phyloP scores from a whole-genome alignment of 345 rosid species.

The Ceriops decandra region DNA sequence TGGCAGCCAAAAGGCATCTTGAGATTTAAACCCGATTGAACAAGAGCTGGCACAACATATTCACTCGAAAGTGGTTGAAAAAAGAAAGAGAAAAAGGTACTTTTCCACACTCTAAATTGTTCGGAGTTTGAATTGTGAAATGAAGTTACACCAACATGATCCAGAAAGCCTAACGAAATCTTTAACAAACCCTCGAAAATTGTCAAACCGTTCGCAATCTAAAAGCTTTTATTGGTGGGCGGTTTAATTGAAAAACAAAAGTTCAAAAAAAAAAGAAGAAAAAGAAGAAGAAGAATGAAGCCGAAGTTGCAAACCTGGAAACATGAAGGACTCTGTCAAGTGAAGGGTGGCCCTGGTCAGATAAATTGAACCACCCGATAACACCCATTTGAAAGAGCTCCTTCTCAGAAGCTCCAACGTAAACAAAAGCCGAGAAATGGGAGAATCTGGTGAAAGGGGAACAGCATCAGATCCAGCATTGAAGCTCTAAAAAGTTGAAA shows the following conservation, averaged over 20 bases:
- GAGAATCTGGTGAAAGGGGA: neutral
- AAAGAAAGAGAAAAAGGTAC: neutral
- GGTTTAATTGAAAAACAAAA: no score
- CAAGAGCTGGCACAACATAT: neutral
- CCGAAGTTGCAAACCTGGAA: neutral
- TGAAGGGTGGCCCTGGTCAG: neutral
- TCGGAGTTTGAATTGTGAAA: no score
- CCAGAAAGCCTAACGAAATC: neutral
- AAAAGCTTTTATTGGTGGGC: neutral
- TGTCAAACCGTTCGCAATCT: neutral
- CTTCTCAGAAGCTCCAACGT: slow-evolving; percentile 1
- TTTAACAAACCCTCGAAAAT: neutral
- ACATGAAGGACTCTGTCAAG: neutral
- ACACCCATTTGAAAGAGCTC: no score
- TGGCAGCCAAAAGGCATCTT: neutral
- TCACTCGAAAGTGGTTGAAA: neutral
- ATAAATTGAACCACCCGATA: neutral
- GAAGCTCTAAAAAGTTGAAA: slow-evolving; percentile 2
- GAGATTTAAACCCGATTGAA: neutral
- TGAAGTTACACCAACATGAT: neutral
- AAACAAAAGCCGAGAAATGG: neutral
- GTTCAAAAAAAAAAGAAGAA: no score
- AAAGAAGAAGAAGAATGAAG: neutral
- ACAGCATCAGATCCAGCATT: slow-evolving; percentile 9
- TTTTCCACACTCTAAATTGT: neutral